Evolutionary conservation across 2,329 filamentous ascomycete species (phyloP).

Genomic region (Paracorniculantispora psalliotae): DNA sequence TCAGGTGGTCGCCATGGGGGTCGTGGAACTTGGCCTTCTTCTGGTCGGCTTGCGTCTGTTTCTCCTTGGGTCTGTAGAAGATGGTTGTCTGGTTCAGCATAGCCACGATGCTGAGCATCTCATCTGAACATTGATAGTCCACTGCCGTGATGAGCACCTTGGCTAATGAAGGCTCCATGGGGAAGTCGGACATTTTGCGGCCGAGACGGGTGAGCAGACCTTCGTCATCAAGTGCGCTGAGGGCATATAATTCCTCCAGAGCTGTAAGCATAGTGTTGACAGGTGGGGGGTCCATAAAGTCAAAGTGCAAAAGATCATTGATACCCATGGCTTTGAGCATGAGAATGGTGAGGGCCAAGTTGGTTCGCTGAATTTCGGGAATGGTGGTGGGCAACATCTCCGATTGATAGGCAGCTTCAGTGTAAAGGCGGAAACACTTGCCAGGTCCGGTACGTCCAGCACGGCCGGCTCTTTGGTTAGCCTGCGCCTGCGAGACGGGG

Average conservation of each 20-base stretch:
- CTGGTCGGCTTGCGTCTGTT: constrained; percentile 91
- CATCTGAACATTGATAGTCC: constrained; percentile 84
- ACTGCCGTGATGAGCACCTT: constrained; percentile 87
- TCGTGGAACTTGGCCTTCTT: constrained; percentile 99
- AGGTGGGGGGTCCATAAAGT: constrained; percentile 98
- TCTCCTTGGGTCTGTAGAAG: constrained; percentile 96
- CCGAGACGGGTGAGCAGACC: constrained; percentile 86
- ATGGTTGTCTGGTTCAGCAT: constrained; percentile 85
- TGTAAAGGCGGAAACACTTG: constrained; percentile 94
- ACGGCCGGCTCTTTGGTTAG: constrained; percentile 87
- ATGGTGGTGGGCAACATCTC: constrained; percentile 97
- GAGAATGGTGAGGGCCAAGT: constrained; percentile 85
- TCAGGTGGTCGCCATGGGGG: constrained; percentile 88
- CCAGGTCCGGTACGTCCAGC: constrained; percentile 92
- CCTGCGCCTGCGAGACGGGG: constrained; percentile 93
- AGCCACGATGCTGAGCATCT: constrained; percentile 88
- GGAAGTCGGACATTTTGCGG: constrained; percentile 97
- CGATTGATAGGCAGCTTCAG: constrained; percentile 88
- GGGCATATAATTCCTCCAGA: constrained; percentile 87
- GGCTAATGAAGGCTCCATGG: constrained; percentile 89
- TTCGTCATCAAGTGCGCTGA: constrained; percentile 91
- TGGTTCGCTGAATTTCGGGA: constrained; percentile 93
- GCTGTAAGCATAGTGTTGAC: constrained; percentile 98
- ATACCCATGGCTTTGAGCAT: constrained; percentile 99
- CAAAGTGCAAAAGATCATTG: constrained; percentile 93